Conservation (phyloP, 352 stramenopile species). For the Phytophthora pluvialis region DNA sequence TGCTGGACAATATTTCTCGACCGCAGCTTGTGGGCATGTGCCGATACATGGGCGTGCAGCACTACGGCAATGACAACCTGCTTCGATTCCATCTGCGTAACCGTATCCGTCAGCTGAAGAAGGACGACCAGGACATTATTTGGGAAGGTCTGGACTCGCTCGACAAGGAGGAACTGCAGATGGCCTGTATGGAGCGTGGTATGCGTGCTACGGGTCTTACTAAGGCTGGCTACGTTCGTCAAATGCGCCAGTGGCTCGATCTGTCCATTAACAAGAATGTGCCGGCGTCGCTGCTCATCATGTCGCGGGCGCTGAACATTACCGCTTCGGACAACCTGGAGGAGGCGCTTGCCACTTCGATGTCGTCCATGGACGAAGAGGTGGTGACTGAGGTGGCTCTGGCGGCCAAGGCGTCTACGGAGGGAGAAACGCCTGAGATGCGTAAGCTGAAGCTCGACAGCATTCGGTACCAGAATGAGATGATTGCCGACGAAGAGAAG, state of each 20-base stretch:
- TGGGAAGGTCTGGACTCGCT: slow-evolving; percentile 98
- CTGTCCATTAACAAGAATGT: slow-evolving; percentile 98
- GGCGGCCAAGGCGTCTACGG: slow-evolving; percentile 69
- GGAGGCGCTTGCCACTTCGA: slow-evolving; percentile 85
- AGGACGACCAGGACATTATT: slow-evolving; percentile 99
- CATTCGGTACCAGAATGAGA: slow-evolving; percentile 96
- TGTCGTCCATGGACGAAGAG: slow-evolving; percentile 90
- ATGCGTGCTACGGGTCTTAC: slow-evolving; percentile 97
- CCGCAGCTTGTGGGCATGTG: slow-evolving; percentile 98
- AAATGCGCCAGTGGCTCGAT: slow-evolving; percentile 98
- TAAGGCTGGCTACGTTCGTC: slow-evolving; percentile 95
- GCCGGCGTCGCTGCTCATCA: slow-evolving; percentile 98
- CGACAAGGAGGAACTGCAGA: slow-evolving; percentile 97
- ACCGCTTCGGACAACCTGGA: slow-evolving; percentile 84
- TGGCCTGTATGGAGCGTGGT: slow-evolving; percentile 96
- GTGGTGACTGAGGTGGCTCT: slow-evolving; percentile 88
- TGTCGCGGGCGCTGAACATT: slow-evolving; percentile 98
- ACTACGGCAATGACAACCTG: slow-evolving; percentile 97
- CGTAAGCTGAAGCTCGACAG: slow-evolving; percentile 90
- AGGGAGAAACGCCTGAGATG: slow-evolving; percentile 70
- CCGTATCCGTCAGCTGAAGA: slow-evolving; percentile 94
- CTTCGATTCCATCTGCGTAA: slow-evolving; percentile 96
- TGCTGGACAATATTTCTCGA: slow-evolving; percentile 97
- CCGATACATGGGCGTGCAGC: slow-evolving; percentile 96
- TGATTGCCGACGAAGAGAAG: slow-evolving; percentile 92